phyloP scores from a whole-genome alignment of 1,139 yeast species.

The Magnusiomyces paraingens region DNA sequence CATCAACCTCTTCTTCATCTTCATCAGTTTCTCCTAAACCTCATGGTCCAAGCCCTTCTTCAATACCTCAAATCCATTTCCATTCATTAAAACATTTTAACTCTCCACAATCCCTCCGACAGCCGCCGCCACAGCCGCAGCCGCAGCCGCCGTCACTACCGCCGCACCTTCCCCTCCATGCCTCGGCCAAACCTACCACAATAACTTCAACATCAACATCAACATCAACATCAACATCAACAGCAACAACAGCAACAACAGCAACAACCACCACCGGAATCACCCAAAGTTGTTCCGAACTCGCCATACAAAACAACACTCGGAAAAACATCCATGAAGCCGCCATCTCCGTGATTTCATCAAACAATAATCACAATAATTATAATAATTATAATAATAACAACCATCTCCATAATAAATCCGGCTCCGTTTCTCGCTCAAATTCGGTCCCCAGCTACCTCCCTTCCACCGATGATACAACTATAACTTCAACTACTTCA shows the following conservation, averaged over 20 bases:
- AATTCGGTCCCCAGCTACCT: constrained; percentile 10
- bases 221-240: neutral
- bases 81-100: neutral
- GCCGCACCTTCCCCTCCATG: neutral
- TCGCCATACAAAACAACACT: too few relatives aligned
- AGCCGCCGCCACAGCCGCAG: neutral
- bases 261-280: neutral
- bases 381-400: too few relatives aligned
- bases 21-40: neutral
- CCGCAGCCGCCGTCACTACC: neutral
- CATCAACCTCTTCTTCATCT: neutral
- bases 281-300: neutral
- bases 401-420: neutral
- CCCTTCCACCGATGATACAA: neutral
- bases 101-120: neutral
- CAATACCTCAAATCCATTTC: neutral
- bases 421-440: constrained; percentile 6
- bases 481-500: constrained; percentile 10
- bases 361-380: too few relatives aligned
- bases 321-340: too few relatives aligned
- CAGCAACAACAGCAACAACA: constrained; percentile 1
- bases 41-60: neutral
- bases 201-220: too few relatives aligned
- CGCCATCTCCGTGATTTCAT: too few relatives aligned
- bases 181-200: too few relatives aligned